Evolutionary conservation across 225 moss, liverwort and hornwort species (phyloP).

Genomic region (Antitrichia curtipendula): DNA sequence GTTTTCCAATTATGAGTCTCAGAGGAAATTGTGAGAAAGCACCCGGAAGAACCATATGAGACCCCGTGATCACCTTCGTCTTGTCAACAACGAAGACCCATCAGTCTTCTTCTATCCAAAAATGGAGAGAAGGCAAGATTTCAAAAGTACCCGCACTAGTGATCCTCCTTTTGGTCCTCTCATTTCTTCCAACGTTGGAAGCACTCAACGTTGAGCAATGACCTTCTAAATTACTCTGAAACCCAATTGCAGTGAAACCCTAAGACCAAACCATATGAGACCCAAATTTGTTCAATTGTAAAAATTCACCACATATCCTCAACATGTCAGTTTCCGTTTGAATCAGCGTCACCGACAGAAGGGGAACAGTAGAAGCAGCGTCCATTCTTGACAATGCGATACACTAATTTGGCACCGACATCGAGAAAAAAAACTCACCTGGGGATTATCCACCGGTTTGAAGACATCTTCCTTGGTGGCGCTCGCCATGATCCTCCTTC

Average conservation of each 20-base stretch:
- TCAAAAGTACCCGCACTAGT: not conserved
- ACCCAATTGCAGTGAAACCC: not conserved
- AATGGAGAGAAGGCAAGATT: not conserved
- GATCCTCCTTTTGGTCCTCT: not conserved
- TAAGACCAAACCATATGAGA: not conserved
- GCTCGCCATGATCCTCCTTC: not conserved
- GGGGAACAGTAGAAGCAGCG: not conserved
- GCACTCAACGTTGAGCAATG: not conserved
- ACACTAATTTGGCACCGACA: not conserved
- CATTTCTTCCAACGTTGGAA: not conserved
- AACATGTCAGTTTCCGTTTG: not conserved
- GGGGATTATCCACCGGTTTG: not conserved
- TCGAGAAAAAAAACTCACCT: not conserved
- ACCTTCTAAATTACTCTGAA: not conserved
- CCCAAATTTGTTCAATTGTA: not conserved
- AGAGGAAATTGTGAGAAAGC: not conserved
- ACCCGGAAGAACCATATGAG: not conserved
- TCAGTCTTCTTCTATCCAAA: not conserved
- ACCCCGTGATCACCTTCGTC: not conserved
- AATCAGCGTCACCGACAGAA: not conserved
- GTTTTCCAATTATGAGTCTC: not conserved
- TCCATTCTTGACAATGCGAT: not conserved
- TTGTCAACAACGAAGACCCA: not conserved
- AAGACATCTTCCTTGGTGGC: conserved; percentile 16
- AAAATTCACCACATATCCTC: not conserved